A percentile compares a stretch with the other conserved stretches of the same genome.
phyloP scores from a whole-genome alignment of 352 stramenopile species.

The Phytopythium aichiense region DNA sequence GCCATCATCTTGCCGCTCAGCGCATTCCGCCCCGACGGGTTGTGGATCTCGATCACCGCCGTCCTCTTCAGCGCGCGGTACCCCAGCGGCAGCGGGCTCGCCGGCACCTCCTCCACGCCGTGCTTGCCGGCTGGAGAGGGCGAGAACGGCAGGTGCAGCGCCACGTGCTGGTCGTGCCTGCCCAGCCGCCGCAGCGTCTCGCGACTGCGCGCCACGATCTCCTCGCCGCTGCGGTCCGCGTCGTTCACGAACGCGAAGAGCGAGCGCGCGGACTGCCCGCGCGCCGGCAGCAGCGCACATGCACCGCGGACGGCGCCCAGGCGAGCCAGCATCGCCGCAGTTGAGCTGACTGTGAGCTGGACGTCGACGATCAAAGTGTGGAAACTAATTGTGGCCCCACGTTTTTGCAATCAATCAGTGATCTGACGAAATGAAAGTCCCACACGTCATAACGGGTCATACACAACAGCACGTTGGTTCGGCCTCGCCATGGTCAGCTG shows the following conservation, averaged over 20 bases:
- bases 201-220: constrained; percentile 29
- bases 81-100: constrained; percentile 8
- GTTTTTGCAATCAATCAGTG: background rate
- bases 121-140: background rate
- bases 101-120: background rate
- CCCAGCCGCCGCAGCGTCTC: constrained; percentile 45
- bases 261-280: constrained; percentile 6
- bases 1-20: constrained; percentile 89
- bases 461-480: too few species aligned
- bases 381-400: background rate
- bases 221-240: constrained; percentile 26
- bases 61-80: constrained; percentile 33
- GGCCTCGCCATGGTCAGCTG: background rate
- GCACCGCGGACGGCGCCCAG: background rate
- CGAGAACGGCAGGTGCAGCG: constrained; percentile 34
- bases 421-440: too few species aligned
- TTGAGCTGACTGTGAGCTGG: background rate
- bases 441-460: too few species aligned
- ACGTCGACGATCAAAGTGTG: too few species aligned
- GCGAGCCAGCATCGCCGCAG: background rate
- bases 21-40: constrained; percentile 61
- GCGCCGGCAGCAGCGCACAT: background rate
- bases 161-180: constrained; percentile 28
- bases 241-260: constrained; percentile 57
- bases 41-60: constrained; percentile 68